Conservation (phyloP, 2,329 filamentous ascomycete species). For the Scopulariopsis brevicaulis region DNA sequence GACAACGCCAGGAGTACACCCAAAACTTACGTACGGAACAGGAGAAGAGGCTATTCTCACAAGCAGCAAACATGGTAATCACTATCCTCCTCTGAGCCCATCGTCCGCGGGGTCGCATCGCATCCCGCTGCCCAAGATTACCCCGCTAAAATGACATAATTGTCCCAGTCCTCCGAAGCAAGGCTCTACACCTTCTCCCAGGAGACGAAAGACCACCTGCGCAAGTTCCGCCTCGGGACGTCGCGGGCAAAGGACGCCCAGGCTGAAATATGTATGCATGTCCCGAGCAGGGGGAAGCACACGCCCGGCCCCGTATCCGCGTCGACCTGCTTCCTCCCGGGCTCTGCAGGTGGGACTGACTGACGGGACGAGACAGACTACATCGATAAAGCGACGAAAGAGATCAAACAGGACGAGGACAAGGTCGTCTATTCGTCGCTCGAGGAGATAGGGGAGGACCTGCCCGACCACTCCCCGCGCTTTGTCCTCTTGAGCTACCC, state of each 20-base stretch:
- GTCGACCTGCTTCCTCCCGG: not conserved
- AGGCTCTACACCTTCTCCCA: constrained; percentile 86
- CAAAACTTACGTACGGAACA: not conserved
- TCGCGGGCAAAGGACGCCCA: constrained; percentile 79
- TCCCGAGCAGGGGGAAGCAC: constrained; percentile 7
- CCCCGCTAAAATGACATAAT: constrained; percentile 5
- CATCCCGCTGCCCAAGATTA: not conserved
- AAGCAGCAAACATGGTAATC: not conserved
- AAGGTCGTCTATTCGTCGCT: constrained; percentile 69
- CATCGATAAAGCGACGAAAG: constrained; percentile 68
- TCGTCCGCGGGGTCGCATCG: not conserved
- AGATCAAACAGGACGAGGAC: constrained; percentile 76
- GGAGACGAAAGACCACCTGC: constrained; percentile 79
- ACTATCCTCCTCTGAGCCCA: not conserved
- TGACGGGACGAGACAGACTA: not conserved
- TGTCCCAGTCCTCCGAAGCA: constrained; percentile 58
- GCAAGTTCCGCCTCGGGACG: constrained; percentile 88
- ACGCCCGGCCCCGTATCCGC: not conserved
- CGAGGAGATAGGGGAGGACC: constrained; percentile 71
- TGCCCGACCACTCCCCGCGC: constrained; percentile 84
- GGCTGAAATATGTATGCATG: constrained; percentile 81
- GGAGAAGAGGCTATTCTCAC: not conserved
- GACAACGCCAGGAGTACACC: not conserved
- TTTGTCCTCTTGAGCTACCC: constrained; percentile 89
- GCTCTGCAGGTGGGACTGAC: not conserved